Evolutionary conservation across 768 basidiomycete genomes (phyloP).

Genomic region (Guyanaporus albipodus): DNA sequence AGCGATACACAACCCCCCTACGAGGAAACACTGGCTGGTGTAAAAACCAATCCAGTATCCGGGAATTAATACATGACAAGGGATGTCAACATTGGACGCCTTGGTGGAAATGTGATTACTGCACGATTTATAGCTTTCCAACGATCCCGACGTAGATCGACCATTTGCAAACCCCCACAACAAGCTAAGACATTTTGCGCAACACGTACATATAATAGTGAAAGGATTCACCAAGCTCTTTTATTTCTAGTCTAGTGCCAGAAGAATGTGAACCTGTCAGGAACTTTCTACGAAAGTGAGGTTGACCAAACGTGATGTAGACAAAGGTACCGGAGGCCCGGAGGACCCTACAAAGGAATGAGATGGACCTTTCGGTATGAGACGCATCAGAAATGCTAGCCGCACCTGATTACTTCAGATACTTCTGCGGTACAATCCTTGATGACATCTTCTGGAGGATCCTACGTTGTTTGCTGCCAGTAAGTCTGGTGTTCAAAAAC

Average conservation of each 20-base stretch:
- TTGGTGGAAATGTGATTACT: too few relatives aligned
- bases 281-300: conserved; percentile 77
- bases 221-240: conserved; percentile 72
- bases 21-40: too few relatives aligned
- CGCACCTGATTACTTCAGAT: conserved; percentile 65
- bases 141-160: too few relatives aligned
- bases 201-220: conserved; percentile 81
- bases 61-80: too few relatives aligned
- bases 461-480: conserved; percentile 40
- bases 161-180: too few relatives aligned
- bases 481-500: conserved; percentile 1
- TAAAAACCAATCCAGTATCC: too few relatives aligned
- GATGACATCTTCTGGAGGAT: conserved; percentile 69
- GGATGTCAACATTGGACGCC: too few relatives aligned
- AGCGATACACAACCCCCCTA: too few relatives aligned
- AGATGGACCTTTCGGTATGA: neutral
- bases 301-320: conserved; percentile 86
- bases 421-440: conserved; percentile 74
- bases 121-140: too few relatives aligned
- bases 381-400: neutral
- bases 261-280: conserved; percentile 42
- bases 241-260: conserved; percentile 59
- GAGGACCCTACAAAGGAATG: conserved; percentile 47
- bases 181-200: conserved; percentile 33
- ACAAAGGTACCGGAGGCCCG: conserved; percentile 60